Base-by-base conservation (phyloP, 2,329 filamentous ascomycete genomes). In the Neospermospora avenae region DNA sequence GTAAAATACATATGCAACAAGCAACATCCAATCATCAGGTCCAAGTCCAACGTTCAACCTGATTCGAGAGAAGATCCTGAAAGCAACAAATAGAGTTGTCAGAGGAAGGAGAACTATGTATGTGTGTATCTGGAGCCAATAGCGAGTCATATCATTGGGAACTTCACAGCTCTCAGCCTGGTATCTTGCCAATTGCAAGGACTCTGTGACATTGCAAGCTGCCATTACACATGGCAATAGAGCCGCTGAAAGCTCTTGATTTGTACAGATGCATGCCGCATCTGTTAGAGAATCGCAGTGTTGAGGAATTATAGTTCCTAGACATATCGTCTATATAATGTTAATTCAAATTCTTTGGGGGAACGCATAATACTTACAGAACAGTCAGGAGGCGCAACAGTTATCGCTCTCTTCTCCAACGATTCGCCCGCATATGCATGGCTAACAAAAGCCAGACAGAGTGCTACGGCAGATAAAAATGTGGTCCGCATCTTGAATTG, bases 161-260 rank as follows among this genome's bases (percentile, higher is more conserved):
- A 71, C 73, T 31, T 71, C 69, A 57, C 77, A 80, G 41, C 69
- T 67, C 18, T 75, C 73, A 14, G 67, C 58, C 2, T 76, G 77
- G 48, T 74, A 70, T 63, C 78, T 79, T 63, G 78, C 76, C 2
- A 77, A 77, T 18, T 71, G 75, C 25, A 77, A 58, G 10, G 71
- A 68, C 45, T 77, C 71, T 11, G 70, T 72, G 34, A 75, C 65
- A 3, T 73, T 75, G 65, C 74, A 75, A n/a, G 65, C 71, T 6
- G 68, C 34, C 7, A 62, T 11, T 5, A 76, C 71, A 46, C 76
- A 78, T 31, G 63, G 58, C 10, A 69, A 68, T 4, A 77, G 66
- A 22, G 66, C 65, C 0, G 59, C 63, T 13, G 70, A 72, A 22
- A 77, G 68, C 2, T 67, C 65, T 1, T 57, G 54, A 57, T 76